Percentiles rank a stretch among this genome's conserved stretches.
Evolutionary conservation across 176 grass and related monocot genomes (phyloP).

Genomic region (Alloteropsis semialata): DNA sequence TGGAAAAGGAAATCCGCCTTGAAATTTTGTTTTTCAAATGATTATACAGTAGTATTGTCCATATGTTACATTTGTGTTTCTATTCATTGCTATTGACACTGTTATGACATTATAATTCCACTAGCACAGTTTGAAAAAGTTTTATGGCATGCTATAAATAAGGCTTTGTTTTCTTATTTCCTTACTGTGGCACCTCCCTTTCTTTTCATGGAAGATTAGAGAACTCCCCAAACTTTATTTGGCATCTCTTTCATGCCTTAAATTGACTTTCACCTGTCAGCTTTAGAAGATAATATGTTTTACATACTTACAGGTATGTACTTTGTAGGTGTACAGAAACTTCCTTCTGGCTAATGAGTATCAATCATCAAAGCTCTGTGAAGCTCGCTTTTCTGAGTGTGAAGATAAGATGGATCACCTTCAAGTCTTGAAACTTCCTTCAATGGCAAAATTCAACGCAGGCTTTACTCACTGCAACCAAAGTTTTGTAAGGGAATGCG

Average conservation of each 20-base stretch:
- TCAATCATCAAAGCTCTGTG: slow-evolving; percentile 94
- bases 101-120: neutral
- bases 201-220: neutral
- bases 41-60: neutral
- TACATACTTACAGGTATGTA: slow-evolving; percentile 60
- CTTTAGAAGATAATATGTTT: slow-evolving; percentile 49
- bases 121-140: neutral
- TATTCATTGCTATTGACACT: neutral
- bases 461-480: slow-evolving; percentile 82
- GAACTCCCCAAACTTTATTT: neutral
- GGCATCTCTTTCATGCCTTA: slow-evolving; percentile 17
- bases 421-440: slow-evolving; percentile 95
- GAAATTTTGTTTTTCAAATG: neutral
- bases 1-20: neutral
- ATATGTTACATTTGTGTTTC: neutral
- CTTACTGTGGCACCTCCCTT: neutral
- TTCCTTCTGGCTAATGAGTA: slow-evolving; percentile 87
- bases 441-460: slow-evolving; percentile 97
- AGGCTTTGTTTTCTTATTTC: neutral
- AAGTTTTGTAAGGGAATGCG: slow-evolving; percentile 79
- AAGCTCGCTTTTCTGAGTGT: slow-evolving; percentile 81
- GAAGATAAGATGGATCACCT: slow-evolving; percentile 98
- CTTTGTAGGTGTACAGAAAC: slow-evolving; percentile 88
- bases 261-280: slow-evolving; percentile 9
- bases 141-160: neutral